Conservation (phyloP, 495 filamentous ascomycete genomes). For the Penicillium malachiteum region DNA sequence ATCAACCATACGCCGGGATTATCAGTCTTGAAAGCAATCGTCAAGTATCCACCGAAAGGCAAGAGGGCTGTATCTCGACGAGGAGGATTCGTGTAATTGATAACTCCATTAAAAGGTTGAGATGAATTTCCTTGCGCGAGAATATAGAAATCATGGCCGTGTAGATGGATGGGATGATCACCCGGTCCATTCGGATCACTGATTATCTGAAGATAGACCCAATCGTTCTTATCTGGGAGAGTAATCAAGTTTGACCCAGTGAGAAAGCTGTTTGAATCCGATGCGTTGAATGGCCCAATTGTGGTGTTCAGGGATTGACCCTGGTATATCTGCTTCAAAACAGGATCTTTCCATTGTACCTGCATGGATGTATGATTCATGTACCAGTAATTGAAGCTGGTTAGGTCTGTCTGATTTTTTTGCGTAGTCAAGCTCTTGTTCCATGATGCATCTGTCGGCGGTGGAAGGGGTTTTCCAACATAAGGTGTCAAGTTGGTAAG, state of each 20-base stretch:
- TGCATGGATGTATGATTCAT: slow-evolving; percentile 18
- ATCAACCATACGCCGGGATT: slow-evolving; percentile 49
- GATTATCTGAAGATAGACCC: slow-evolving; percentile 45
- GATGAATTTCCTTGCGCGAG: background rate
- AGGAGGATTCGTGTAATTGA: background rate
- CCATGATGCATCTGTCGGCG: background rate
- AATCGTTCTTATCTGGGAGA: slow-evolving; percentile 54
- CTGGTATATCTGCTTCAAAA: slow-evolving; percentile 18
- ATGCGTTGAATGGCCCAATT: background rate
- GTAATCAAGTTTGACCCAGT: slow-evolving; percentile 4
- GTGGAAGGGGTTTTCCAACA: too few species aligned
- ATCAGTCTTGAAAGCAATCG: slow-evolving; percentile 22
- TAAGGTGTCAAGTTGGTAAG: background rate
- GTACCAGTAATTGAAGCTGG: slow-evolving; percentile 21
- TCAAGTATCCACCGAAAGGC: background rate
- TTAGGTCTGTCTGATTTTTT: slow-evolving; percentile 1
- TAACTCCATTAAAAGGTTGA: too few species aligned
- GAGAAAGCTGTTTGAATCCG: background rate
- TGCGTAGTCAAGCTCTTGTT: background rate
- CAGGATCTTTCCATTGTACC: slow-evolving; percentile 20
- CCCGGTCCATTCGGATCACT: slow-evolving; percentile 28
- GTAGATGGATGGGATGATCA: slow-evolving; percentile 26
- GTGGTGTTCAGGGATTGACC: background rate
- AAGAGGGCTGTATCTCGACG: slow-evolving; percentile 1
- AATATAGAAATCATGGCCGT: slow-evolving; percentile 30